Evolutionary conservation across 116 monocot genomes (phyloP), one percentile per base, ranked within the genome.

Genomic region (Iris pallida): DNA sequence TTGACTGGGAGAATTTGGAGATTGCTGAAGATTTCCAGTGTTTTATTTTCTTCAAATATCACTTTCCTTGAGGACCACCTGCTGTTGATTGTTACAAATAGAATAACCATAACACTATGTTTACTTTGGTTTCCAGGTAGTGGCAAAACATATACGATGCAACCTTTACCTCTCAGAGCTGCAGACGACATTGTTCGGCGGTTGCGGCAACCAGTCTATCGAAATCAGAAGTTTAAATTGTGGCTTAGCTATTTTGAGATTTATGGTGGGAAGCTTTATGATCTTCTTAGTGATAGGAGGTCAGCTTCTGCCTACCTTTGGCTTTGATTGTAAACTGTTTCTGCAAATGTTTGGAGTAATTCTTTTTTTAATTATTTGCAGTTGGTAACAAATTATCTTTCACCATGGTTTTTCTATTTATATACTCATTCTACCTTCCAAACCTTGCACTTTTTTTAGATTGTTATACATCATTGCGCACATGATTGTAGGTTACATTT

Each of bases 221-320:
- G 74, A 7, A 85, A 83, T 55, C 87, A 94, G 74, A 87, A 65
- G 51, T 83, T 90, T 67, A 90, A 83, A 66, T 67, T 94, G 48
- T 94, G 94, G 94, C 90, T 94, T 68, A 94, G 94, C 74, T 94
- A 90, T 80, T 94, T 94, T 74, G 94, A 94, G 60, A 94, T 94
- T 53, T 94, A 94, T 81, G 94, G 94, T 68, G 94, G 94, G 59
- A 94, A 94, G 59, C 87, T 94, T 63, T 94, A 78, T 77, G 94
- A 94, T 83, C 94, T 94, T 75, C 90, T 94, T 17, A 83, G 79
- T 61, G 90, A 94, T 14, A 85, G 94, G 76, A 90, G 94, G 94
- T 92, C 65, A 14, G 69, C 52, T 51, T 72, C 51, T 11, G 68
- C 49, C 20, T 71, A 48, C 30, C 30, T 30, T 30, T 30, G 30